Conservation (phyloP, 371 early-diverging fungal genomes). For the Batkoa obscura region DNA sequence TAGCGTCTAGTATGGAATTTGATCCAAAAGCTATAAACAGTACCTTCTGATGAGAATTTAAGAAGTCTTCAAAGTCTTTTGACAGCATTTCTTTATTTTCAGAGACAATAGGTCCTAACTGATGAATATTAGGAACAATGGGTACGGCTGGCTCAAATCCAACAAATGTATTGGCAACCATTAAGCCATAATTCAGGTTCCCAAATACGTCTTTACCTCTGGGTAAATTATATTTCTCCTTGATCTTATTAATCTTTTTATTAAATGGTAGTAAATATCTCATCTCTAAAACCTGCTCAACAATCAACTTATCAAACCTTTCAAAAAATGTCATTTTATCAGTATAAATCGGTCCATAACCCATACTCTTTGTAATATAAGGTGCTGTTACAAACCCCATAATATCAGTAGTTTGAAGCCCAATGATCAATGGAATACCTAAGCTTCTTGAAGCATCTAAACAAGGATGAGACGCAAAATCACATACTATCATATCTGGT, state of each 20-base stretch:
- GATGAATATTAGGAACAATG: neutral
- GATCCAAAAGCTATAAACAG: neutral
- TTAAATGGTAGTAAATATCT: neutral
- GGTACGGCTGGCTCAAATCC: neutral
- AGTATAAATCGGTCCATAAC: neutral
- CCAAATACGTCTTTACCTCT: neutral
- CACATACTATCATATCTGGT: conserved; percentile 1
- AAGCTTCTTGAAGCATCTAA: neutral
- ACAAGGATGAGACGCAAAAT: neutral
- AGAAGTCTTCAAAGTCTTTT: too few relatives aligned
- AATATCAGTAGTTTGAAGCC: neutral
- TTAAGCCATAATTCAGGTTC: neutral
- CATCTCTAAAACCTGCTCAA: neutral
- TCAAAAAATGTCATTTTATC: neutral
- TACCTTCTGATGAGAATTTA: too few relatives aligned
- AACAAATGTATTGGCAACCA: neutral
- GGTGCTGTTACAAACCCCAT: neutral
- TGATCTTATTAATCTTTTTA: neutral
- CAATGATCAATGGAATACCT: neutral
- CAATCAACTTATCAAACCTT: neutral
- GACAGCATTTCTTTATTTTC: too few relatives aligned
- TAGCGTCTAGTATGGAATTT: neutral
- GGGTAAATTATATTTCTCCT: neutral
- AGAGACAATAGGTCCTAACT: conserved; percentile 4
- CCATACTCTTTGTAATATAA: neutral